A percentile compares a stretch with the other conserved stretches of the same genome.
Evolutionary conservation across 139 green algal genomes (phyloP).

Genomic region (Pedinophyceae sp.): DNA sequence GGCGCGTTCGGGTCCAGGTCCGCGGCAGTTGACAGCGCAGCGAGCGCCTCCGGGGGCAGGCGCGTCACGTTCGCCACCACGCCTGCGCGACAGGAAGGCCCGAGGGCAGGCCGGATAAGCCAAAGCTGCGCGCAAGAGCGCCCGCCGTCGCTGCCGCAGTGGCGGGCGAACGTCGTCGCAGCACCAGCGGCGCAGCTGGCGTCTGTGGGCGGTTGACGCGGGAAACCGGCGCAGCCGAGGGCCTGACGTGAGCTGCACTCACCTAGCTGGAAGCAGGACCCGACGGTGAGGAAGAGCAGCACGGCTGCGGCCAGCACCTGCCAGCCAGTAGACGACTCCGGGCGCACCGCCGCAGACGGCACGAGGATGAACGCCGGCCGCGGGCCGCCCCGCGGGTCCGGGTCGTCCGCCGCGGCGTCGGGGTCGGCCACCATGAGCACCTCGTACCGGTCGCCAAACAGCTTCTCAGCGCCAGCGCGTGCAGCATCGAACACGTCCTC

Average conservation of each 20-base stretch:
- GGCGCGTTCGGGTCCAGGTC: slow-evolving; percentile 38
- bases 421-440: slow-evolving; percentile 66
- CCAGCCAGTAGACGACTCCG: slow-evolving; percentile 34
- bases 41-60: slow-evolving; percentile 47
- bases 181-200: no score
- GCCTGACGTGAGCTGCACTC: no score
- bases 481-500: slow-evolving; percentile 36
- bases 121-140: no score
- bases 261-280: slow-evolving; percentile 48
- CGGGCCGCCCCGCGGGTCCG: slow-evolving; percentile 3
- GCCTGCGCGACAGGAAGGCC: slow-evolving; percentile 14
- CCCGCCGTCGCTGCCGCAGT: no score
- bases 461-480: slow-evolving; percentile 19
- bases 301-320: slow-evolving; percentile 36
- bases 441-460: slow-evolving; percentile 59
- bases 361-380: slow-evolving; percentile 23
- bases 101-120: slow-evolving; percentile 9
- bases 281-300: slow-evolving; percentile 51
- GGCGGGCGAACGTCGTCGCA: no score
- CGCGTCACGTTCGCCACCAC: slow-evolving; percentile 13
- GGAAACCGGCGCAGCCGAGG: no score
- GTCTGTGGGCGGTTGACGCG: no score
- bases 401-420: slow-evolving; percentile 21
- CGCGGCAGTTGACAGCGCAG: slow-evolving; percentile 49
- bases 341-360: slow-evolving; percentile 29